Percentiles rank a stretch among this genome's conserved stretches.
phyloP scores from a whole-genome alignment of 768 basidiomycete species.

The Lyophyllum decastes region DNA sequence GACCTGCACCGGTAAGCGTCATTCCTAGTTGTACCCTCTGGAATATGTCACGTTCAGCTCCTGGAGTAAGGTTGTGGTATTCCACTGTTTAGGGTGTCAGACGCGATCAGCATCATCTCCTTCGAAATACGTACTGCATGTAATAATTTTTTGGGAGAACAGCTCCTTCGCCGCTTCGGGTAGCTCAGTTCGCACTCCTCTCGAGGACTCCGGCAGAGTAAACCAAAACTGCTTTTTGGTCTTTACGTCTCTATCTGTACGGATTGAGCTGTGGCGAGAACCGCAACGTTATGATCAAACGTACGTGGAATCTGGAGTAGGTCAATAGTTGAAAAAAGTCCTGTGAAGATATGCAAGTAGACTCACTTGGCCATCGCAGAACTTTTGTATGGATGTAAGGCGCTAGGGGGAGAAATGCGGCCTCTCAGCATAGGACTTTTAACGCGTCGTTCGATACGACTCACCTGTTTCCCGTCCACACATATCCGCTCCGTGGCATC shows the following conservation, averaged over 20 bases:
- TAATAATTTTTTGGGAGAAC: constrained; percentile 61
- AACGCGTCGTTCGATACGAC: constrained; percentile 32
- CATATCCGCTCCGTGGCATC: constrained; percentile 60
- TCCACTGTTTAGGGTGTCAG: constrained; percentile 50
- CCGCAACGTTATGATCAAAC: constrained; percentile 10
- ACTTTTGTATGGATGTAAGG: constrained; percentile 76
- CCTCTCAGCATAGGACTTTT: neutral
- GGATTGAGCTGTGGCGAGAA: neutral
- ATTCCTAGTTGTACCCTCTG: constrained; percentile 83
- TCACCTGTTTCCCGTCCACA: constrained; percentile 84
- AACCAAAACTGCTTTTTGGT: constrained; percentile 70
- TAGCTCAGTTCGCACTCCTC: constrained; percentile 46
- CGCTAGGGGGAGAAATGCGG: constrained; percentile 40
- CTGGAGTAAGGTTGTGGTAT: constrained; percentile 55
- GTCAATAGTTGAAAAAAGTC: neutral
- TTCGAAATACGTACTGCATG: constrained; percentile 53
- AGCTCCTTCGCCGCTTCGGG: constrained; percentile 50
- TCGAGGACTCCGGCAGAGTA: constrained; percentile 49
- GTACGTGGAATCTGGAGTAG: constrained; percentile 20
- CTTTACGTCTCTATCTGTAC: constrained; percentile 51
- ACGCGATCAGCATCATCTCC: neutral
- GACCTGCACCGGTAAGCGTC: constrained; percentile 72
- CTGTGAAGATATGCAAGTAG: constrained; percentile 6
- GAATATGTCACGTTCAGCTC: constrained; percentile 76
- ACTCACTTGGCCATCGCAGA: constrained; percentile 67